Conservation (phyloP, 768 basidiomycete species). For the Suillus americanus region DNA sequence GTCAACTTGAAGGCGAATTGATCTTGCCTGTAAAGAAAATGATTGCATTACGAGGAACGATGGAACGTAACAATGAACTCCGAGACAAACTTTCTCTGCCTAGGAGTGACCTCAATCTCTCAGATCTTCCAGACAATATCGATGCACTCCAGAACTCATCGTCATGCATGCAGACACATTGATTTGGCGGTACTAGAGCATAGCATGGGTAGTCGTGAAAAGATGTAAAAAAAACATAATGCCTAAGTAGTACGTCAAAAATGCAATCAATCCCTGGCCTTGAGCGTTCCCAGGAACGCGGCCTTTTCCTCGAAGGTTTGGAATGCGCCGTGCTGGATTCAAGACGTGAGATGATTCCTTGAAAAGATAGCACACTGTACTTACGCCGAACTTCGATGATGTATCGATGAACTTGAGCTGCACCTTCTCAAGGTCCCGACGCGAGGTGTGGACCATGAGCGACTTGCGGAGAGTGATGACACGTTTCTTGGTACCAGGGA, state of each 20-base stretch:
- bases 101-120: neutral
- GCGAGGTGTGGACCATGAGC: slow-evolving; percentile 93
- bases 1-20: too few relatives aligned
- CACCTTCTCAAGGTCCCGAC: slow-evolving; percentile 96
- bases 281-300: slow-evolving; percentile 91
- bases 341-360: slow-evolving; percentile 3
- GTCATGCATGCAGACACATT: slow-evolving; percentile 16
- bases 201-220: slow-evolving; percentile 38
- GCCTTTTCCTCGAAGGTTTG: slow-evolving; percentile 97
- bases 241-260: slow-evolving; percentile 38
- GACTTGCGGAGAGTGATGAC: slow-evolving; percentile 97
- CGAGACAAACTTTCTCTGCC: too few relatives aligned
- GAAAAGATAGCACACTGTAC: slow-evolving; percentile 28
- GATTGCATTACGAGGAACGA: too few relatives aligned
- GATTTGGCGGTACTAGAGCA: slow-evolving; percentile 36
- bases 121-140: neutral
- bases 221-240: slow-evolving; percentile 34
- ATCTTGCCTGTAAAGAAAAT: too few relatives aligned
- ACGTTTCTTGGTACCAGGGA: slow-evolving; percentile 97
- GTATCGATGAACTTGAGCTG: slow-evolving; percentile 99
- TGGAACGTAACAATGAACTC: too few relatives aligned
- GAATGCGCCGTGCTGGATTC: slow-evolving; percentile 85
- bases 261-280: slow-evolving; percentile 66
- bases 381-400: slow-evolving; percentile 93
- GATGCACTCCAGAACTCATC: neutral